These are phyloP conservation scores for Kazachstania bromeliacearum DNA, from an alignment of 805 yeast species.

Conservation along the genomic window DNA sequence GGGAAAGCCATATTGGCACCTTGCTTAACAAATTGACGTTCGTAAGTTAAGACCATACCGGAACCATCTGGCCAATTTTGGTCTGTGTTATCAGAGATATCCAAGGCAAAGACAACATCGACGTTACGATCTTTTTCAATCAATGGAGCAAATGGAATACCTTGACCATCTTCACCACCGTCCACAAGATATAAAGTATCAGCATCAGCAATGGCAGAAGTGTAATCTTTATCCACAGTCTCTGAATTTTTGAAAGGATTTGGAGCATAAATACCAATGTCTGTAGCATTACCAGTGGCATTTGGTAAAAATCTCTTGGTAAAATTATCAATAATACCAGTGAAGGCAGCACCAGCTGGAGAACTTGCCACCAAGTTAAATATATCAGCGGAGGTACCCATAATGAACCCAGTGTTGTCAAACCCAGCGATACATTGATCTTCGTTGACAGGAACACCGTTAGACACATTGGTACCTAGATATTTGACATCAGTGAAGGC, in stretches of 20 bases:
- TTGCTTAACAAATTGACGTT: conserved; percentile 45
- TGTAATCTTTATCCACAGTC: conserved; percentile 25
- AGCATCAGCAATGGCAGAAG: conserved; percentile 32
- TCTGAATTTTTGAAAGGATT: conserved; percentile 54
- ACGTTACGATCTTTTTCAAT: conserved; percentile 49
- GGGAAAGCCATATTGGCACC: conserved; percentile 64
- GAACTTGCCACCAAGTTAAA: conserved; percentile 54
- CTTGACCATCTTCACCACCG: conserved; percentile 64
- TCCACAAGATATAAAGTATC: conserved; percentile 48
- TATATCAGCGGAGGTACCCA: conserved; percentile 76
- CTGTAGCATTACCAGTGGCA: conserved; percentile 44
- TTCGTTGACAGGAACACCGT: conserved; percentile 44
- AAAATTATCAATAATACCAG: conserved; percentile 14
- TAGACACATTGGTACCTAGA: conserved; percentile 53
- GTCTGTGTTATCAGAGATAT: conserved; percentile 56
- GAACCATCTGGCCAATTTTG: conserved; percentile 59
- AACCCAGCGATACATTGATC: conserved; percentile 53
- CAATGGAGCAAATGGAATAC: conserved; percentile 53
- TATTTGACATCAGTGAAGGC: conserved; percentile 60
- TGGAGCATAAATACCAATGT: conserved; percentile 59
- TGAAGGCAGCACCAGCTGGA: conserved; percentile 32
- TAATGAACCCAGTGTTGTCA: conserved; percentile 72
- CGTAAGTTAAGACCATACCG: conserved; percentile 45
- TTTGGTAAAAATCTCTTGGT: conserved; percentile 38
- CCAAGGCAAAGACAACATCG: conserved; percentile 56